Percentiles rank a stretch among this genome's conserved stretches.
These are phyloP conservation scores for Schizonepeta tenuifolia DNA, from an alignment of 257 asterid species.

Conservation along the genomic window DNA sequence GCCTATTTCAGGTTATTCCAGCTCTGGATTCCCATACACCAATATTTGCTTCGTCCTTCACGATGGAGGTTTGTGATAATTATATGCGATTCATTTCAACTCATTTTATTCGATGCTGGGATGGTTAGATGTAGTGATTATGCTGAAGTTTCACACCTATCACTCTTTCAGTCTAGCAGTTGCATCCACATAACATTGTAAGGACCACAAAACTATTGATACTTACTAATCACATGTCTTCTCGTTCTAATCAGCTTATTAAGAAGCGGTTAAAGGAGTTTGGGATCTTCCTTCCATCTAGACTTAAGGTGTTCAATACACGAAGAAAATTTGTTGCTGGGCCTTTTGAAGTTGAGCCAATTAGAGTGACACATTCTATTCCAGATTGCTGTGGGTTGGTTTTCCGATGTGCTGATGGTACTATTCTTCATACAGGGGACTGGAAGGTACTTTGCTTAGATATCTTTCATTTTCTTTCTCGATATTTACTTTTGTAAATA, in stretches of 20 bases:
- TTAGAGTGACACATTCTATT: conserved; percentile 93
- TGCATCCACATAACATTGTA: not conserved
- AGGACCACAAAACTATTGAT: conserved; percentile 17
- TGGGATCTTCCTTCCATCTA: conserved; percentile 91
- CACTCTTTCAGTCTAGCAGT: conserved; percentile 9
- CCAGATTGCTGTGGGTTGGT: conserved; percentile 99
- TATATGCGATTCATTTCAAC: conserved; percentile 15
- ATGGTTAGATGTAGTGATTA: not conserved
- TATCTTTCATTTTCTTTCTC: conserved; percentile 7
- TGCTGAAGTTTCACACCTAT: conserved; percentile 4
- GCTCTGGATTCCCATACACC: conserved; percentile 93
- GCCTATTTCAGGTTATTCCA: conserved; percentile 81
- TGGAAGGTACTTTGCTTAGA: conserved; percentile 78
- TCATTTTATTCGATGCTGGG: conserved; percentile 22
- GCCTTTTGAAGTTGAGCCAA: conserved; percentile 95
- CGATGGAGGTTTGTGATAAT: conserved; percentile 82
- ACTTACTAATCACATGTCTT: conserved; percentile 20
- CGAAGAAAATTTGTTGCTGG: conserved; percentile 87
- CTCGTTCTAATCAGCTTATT: conserved; percentile 68
- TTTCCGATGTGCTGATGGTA: conserved; percentile 95
- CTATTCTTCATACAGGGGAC: conserved; percentile 99
- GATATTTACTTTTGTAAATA: not conserved
- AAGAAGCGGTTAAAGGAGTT: conserved; percentile 94
- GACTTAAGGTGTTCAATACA: conserved; percentile 85
- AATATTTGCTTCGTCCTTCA: conserved; percentile 94